Base-by-base conservation (phyloP, 495 filamentous ascomycete species). In the Pseudotulostoma volvatum region DNA sequence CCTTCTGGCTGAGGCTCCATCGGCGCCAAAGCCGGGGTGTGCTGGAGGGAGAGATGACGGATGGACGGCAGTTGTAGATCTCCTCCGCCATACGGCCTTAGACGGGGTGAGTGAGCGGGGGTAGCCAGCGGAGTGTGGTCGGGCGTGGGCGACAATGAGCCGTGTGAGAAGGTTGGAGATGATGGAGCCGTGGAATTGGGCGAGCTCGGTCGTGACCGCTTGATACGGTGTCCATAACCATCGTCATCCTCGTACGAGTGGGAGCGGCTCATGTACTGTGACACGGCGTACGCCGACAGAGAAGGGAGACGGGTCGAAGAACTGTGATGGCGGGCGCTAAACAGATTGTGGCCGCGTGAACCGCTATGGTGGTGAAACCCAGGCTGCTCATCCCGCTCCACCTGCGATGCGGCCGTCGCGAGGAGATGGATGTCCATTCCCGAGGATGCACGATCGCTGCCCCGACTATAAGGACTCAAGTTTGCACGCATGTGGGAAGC, bases 111-210 rank as follows among this genome's bases (percentile, higher is more conserved):
- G 61, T 96, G 90, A 19, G 85, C 85, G 0, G 90, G 90, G 1
- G 90, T 97, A 20, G 87, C 90, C 32, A 96, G 71, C 4, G 90
- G 90, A 9, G 92, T 96, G 66, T 94, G 86, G 51, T 95, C 90
- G 1, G 90, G 92, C 1, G 90, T 97, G 1, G 90, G 92, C 1
- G 92, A 96, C 17, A 84, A 74, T 7, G 87, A 94, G 63, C 92
- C 88, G 59, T 94, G 83, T 4, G 90, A 94, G 63, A 94, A 96
- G 21, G 84, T 94, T n/a, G 90, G 90, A 1, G 90, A 96, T 18
- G 88, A 92, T 18, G 90, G 90, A 15, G 87, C 88, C 2, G 90
- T 96, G 31, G 85, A 94, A 56, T 84, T 79, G 11, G 90, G 92
- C 3, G 92, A 93, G 55, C 83, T 85, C 28, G 90, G 90, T 40